phyloP scores from a whole-genome alignment of 768 basidiomycete species.

The Psilocybe sp. region DNA sequence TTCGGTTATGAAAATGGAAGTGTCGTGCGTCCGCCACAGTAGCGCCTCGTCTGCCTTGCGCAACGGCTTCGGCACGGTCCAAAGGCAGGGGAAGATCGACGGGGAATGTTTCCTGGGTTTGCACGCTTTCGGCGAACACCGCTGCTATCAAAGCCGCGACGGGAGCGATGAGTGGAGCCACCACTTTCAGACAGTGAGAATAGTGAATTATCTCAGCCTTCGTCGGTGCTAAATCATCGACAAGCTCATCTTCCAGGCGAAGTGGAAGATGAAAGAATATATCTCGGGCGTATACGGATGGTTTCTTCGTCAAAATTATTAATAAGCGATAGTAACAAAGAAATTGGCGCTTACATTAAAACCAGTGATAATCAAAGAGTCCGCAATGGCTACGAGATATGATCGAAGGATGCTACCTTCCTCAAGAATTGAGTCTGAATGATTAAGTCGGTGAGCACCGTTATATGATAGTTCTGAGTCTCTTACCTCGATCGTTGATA shows the following conservation, averaged over 20 bases:
- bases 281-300: conserved; percentile 42
- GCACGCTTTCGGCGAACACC: conserved; percentile 34
- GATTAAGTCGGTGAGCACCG: neutral
- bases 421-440: conserved; percentile 27
- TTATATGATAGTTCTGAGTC: neutral
- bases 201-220: conserved; percentile 35
- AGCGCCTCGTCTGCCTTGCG: conserved; percentile 25
- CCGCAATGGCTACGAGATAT: conserved; percentile 28
- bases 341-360: conserved; percentile 29
- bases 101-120: conserved; percentile 15
- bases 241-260: conserved; percentile 9
- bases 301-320: conserved; percentile 27
- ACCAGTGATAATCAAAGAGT: conserved; percentile 39
- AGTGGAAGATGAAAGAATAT: conserved; percentile 40
- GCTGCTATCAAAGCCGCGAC: conserved; percentile 36
- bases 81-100: conserved; percentile 1
- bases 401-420: conserved; percentile 27
- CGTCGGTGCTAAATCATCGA: conserved; percentile 26
- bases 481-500: conserved; percentile 36
- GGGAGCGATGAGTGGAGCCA: conserved; percentile 36
- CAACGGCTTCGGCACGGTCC: conserved; percentile 8
- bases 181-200: conserved; percentile 35
- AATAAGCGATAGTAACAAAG: conserved; percentile 2
- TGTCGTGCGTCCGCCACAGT: conserved; percentile 37
- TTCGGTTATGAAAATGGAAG: conserved; percentile 36